phyloP scores from a whole-genome alignment of 1,284 basidiomycete genomes.

The Testicularia cyperi region DNA sequence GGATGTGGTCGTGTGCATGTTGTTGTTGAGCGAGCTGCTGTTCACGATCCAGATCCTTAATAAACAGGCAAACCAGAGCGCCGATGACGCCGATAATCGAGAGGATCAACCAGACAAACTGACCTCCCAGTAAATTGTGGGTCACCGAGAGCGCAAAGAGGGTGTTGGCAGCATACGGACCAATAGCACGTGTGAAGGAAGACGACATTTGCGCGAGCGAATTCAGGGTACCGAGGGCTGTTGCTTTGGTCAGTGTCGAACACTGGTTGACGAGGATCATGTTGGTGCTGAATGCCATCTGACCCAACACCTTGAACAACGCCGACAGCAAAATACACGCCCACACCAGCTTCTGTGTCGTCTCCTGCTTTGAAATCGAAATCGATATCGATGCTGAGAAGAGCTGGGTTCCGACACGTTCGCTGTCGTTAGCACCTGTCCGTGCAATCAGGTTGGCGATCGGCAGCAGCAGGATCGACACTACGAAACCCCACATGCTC shows the following conservation, averaged over 20 bases:
- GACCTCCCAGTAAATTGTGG: constrained; percentile 27
- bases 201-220: constrained; percentile 35
- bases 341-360: constrained; percentile 14
- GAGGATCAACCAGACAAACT: constrained; percentile 41
- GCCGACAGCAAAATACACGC: constrained; percentile 5
- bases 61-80: constrained; percentile 2
- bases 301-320: constrained; percentile 6
- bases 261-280: constrained; percentile 46
- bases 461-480: constrained; percentile 56
- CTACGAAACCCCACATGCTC: constrained; percentile 54
- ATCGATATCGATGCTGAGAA: too few species aligned
- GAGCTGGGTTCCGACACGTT: too few species aligned
- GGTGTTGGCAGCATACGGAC: constrained; percentile 32
- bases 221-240: constrained; percentile 36
- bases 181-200: constrained; percentile 27
- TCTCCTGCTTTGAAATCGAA: too few species aligned
- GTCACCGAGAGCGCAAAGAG: constrained; percentile 37
- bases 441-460: constrained; percentile 48
- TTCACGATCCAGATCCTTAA: constrained; percentile 19
- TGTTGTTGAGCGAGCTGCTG: too few species aligned
- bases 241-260: constrained; percentile 11
- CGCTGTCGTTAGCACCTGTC: too few species aligned
- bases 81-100: constrained; percentile 11
- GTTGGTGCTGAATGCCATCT: constrained; percentile 26
- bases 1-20: too few species aligned